Percentiles rank a stretch among this genome's conserved stretches.
Conservation (phyloP, 192 early-diverging fungal species). For the Lobosporangium transversale region DNA sequence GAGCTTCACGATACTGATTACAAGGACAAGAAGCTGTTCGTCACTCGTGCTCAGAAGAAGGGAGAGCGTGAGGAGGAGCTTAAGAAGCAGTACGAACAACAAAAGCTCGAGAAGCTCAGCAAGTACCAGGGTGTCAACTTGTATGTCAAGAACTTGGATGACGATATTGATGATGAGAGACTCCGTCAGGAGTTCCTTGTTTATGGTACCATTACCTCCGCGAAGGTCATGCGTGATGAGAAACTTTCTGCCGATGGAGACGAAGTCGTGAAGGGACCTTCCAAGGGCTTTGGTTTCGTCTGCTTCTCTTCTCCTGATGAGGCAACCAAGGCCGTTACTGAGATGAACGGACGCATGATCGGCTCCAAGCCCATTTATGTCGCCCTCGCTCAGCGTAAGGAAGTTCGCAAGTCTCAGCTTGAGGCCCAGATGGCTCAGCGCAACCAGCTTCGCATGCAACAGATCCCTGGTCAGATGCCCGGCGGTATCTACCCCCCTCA, state of each 20-base stretch:
- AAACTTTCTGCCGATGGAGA: conserved; percentile 58
- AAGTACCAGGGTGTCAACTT: conserved; percentile 99
- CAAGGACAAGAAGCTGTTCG: conserved; percentile 92
- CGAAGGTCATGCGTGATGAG: conserved; percentile 98
- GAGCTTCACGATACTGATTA: conserved; percentile 94
- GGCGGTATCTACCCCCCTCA: conserved; percentile 59
- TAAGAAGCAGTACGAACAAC: conserved; percentile 93
- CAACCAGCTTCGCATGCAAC: conserved; percentile 83
- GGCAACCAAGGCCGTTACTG: conserved; percentile 97
- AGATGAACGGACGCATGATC: conserved; percentile 98
- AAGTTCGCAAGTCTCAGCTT: conserved; percentile 94
- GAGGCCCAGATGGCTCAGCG: conserved; percentile 96
- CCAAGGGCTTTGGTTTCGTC: conserved; percentile 98
- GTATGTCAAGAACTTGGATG: conserved; percentile 99
- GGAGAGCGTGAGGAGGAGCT: conserved; percentile 97
- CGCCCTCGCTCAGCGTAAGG: conserved; percentile 97
- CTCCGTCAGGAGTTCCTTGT: conserved; percentile 95
- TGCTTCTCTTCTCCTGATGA: conserved; percentile 99
- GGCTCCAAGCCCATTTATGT: conserved; percentile 98
- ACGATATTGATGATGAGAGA: conserved; percentile 94
- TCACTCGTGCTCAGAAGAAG: conserved; percentile 99
- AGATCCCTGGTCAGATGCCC: conserved; percentile 66
- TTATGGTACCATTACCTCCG: conserved; percentile 96
- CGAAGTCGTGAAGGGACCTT: conserved; percentile 59
- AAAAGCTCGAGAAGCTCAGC: conserved; percentile 93